Percentiles rank a stretch among this genome's conserved stretches.
Conservation (phyloP, 768 basidiomycete species). For the Boletales sp. region DNA sequence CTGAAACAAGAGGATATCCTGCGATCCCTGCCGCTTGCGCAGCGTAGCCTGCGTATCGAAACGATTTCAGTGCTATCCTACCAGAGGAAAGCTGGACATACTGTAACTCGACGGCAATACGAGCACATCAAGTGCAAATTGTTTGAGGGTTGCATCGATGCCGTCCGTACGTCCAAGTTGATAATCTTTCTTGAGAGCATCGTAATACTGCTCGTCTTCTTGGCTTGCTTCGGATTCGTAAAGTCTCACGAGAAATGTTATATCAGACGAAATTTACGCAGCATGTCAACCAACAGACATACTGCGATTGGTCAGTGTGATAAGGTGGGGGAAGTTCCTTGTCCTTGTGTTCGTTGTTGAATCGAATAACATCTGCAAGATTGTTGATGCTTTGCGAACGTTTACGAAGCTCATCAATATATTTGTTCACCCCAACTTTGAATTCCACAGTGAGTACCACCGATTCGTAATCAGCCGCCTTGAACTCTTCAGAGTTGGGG, state of each 20-base stretch:
- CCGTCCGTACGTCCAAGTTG: constrained; percentile 49
- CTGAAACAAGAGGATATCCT: constrained; percentile 36
- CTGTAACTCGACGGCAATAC: constrained; percentile 38
- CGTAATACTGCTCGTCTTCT: constrained; percentile 36
- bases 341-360: constrained; percentile 49
- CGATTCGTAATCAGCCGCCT: constrained; percentile 44
- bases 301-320: constrained; percentile 32
- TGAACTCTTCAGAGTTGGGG: constrained; percentile 49
- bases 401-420: constrained; percentile 41
- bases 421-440: constrained; percentile 56
- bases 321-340: constrained; percentile 42
- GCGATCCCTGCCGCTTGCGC: constrained; percentile 31
- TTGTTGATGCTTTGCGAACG: constrained; percentile 55
- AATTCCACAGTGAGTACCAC: constrained; percentile 55
- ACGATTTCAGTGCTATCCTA: background rate
- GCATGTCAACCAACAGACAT: background rate
- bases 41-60: constrained; percentile 16
- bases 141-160: constrained; percentile 49
- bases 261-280: too few relatives aligned
- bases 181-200: constrained; percentile 41
- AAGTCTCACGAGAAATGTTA: constrained; percentile 12
- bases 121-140: constrained; percentile 48
- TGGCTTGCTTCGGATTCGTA: constrained; percentile 19
- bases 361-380: constrained; percentile 57
- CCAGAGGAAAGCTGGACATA: constrained; percentile 3